A percentile compares a stretch with the other conserved stretches of the same genome.
Conservation (phyloP, 2,329 filamentous ascomycete genomes). For the Ophiocordyceps unilateralis region DNA sequence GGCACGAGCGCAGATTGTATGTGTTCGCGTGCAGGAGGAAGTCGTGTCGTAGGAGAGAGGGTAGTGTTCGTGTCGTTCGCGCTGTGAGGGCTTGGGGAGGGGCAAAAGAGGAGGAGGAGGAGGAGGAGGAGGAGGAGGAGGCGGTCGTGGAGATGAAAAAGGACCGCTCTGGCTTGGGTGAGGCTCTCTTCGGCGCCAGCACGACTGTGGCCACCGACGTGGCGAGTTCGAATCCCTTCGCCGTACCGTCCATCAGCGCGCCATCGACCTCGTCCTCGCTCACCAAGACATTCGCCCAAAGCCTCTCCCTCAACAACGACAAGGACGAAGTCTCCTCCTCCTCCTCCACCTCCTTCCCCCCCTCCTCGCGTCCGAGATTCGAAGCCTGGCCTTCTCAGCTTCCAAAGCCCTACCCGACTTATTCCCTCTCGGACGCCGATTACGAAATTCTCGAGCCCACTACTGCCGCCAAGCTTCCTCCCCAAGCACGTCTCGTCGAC, state of each 20-base stretch:
- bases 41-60: constrained; percentile 64
- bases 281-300: constrained; percentile 51
- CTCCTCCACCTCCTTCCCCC: constrained; percentile 9
- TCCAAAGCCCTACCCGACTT: background rate
- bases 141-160: too few species aligned
- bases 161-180: constrained; percentile 34
- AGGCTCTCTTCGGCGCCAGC: constrained; percentile 52
- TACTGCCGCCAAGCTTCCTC: background rate
- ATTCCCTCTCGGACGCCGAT: background rate
- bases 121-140: constrained; percentile 14
- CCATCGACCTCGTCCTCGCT: constrained; percentile 19
- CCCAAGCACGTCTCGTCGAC: background rate
- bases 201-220: constrained; percentile 23
- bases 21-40: constrained; percentile 68
- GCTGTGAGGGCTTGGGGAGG: constrained; percentile 41
- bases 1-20: constrained; percentile 76
- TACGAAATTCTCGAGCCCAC: background rate
- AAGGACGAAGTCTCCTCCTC: constrained; percentile 9
- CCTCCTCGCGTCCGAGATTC: background rate
- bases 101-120: constrained; percentile 11
- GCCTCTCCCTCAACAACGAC: constrained; percentile 61
- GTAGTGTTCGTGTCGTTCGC: constrained; percentile 61
- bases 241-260: constrained; percentile 9
- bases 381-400: background rate
- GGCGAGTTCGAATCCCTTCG: constrained; percentile 31